Evolutionary conservation across 805 yeast genomes (phyloP), one percentile per base, ranked within the genome.

Genomic region (Pichia heedii): DNA sequence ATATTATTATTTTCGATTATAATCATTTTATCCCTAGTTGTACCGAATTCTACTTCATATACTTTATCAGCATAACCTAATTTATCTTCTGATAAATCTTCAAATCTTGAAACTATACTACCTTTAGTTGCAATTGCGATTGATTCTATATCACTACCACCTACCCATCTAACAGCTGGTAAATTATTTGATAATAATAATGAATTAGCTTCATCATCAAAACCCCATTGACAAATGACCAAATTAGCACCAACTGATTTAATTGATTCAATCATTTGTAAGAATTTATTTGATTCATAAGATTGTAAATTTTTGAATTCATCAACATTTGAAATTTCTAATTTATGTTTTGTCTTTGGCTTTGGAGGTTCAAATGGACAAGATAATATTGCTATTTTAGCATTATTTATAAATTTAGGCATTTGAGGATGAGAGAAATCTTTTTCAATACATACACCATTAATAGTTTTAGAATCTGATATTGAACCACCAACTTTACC

Each of bases 331-430:
- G 90, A 77, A 50, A 90, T 90, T 62, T 90, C 96, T 56, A 90
- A 73, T 73, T 90, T 90, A 69, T 90, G 98, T 68, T 93, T 93
- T 21, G 99, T 93, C 70, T 93, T 93, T 54, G 99, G 99, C 69
- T 93, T 93, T 56, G 99, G 99, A 34, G 99, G 99, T 71, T 93
- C 99, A 61, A 93, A 93, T 55, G 99, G 97, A 70, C 97, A 90
- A 2, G 99, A 93, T 60, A 93, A 73, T 52, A 93, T 90, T 39
- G 97, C 97, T 48, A 93, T 74, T 62, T 85, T 87, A 51, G 87
- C 95, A 63, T 88, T 83, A 47, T 70, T 63, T 37, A 90, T 74
- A 42, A 64, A 62, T 59, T 86, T 86, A 41, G 96, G 93, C 98
- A 93, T 93, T 67, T 93, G 99, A 4, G 97, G 96, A 65, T 93